These are phyloP conservation scores for Fusarium coffeatum DNA, from an alignment of 2,329 filamentous ascomycete genomes.

Conservation along the genomic window DNA sequence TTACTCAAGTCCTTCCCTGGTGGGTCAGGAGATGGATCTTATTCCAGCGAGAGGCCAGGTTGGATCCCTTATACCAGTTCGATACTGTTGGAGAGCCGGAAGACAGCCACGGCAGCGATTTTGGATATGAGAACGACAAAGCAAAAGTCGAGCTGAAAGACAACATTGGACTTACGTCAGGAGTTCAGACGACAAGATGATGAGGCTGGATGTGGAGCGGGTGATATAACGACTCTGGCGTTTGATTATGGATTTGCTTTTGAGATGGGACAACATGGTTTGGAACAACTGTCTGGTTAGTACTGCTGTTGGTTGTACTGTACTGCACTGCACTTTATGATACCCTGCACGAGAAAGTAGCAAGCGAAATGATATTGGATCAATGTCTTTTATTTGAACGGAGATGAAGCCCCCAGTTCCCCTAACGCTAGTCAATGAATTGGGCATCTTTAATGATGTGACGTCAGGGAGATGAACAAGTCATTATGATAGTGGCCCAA, in stretches of 20 bases:
- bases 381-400: constrained; percentile 16
- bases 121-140: constrained; percentile 54
- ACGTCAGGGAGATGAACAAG: constrained; percentile 24
- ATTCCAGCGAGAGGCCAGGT: constrained; percentile 56
- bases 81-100: constrained; percentile 51
- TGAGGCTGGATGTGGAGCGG: not conserved
- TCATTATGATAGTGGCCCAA: constrained; percentile 10
- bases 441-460: constrained; percentile 4
- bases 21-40: constrained; percentile 70
- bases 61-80: constrained; percentile 58
- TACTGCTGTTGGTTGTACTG: not conserved
- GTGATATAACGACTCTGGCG: constrained; percentile 27
- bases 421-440: constrained; percentile 2
- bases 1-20: constrained; percentile 67
- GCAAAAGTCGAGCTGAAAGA: constrained; percentile 55
- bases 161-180: constrained; percentile 47
- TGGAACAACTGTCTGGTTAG: constrained; percentile 20
- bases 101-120: constrained; percentile 47
- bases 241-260: constrained; percentile 9
- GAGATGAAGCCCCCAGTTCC: constrained; percentile 14
- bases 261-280: constrained; percentile 12
- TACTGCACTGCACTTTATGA: constrained; percentile 37
- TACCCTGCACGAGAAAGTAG: constrained; percentile 41
- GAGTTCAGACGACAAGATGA: constrained; percentile 30
- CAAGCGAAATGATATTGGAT: constrained; percentile 37